These are phyloP conservation scores for Aurinia saxatilis DNA, from an alignment of 345 rosid genomes.

Conservation along the genomic window DNA sequence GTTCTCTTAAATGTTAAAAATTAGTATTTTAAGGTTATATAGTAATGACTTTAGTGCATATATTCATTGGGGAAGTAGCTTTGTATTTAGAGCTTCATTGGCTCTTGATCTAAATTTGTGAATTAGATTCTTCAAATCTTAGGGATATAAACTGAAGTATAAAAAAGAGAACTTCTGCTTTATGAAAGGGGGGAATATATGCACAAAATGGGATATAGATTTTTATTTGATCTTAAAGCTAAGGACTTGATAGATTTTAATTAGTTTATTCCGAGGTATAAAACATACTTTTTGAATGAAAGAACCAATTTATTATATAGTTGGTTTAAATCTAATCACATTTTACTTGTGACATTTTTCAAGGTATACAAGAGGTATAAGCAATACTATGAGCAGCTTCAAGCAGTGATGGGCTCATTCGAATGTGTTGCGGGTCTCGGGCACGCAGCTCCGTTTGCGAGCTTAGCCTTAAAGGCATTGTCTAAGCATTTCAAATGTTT, in stretches of 20 bases:
- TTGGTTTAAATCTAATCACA: slow-evolving; percentile 5
- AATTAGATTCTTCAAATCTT: slow-evolving; percentile 43
- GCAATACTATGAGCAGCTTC: slow-evolving; percentile 79
- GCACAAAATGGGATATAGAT: slow-evolving; percentile 1
- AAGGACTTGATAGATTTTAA: neutral
- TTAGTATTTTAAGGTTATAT: neutral
- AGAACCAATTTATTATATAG: neutral
- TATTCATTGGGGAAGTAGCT: slow-evolving; percentile 7
- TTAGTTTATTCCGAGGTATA: slow-evolving; percentile 27
- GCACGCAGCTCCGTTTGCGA: slow-evolving; percentile 77
- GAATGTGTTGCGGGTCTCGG: slow-evolving; percentile 79
- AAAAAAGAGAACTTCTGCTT: slow-evolving; percentile 35
- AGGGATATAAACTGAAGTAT: slow-evolving; percentile 28
- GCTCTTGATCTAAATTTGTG: slow-evolving; percentile 22
- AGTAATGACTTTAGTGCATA: neutral
- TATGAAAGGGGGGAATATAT: slow-evolving; percentile 41
- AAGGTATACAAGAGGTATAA: slow-evolving; percentile 81
- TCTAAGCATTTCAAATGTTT: slow-evolving; percentile 74
- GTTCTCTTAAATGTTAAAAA: neutral
- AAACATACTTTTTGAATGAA: slow-evolving; percentile 8
- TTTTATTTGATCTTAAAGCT: neutral
- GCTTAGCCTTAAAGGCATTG: slow-evolving; percentile 59
- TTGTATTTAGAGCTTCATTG: slow-evolving; percentile 26
- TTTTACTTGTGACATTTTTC: slow-evolving; percentile 5
- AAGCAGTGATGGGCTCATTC: slow-evolving; percentile 67